Conservation (phyloP, 2,329 filamentous ascomycete species). For the Xenosphaeropsis pyriputrescens region DNA sequence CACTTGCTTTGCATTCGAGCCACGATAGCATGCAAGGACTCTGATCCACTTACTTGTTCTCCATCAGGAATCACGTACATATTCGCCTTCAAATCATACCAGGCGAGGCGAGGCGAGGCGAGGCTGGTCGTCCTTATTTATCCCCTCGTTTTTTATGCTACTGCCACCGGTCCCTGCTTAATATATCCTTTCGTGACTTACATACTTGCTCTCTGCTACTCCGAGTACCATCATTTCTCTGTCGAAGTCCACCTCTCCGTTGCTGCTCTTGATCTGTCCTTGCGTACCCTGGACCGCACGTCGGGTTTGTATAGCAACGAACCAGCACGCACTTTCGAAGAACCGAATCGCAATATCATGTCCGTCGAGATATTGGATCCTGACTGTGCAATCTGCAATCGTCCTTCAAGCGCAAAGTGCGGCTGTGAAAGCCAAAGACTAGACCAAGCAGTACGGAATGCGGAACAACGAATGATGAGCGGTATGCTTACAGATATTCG, state of each 20-base stretch:
- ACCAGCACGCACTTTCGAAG: slow-evolving; percentile 21
- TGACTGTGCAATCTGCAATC: slow-evolving; percentile 52
- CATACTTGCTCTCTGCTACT: too few relatives aligned
- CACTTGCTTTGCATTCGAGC: slow-evolving; percentile 16
- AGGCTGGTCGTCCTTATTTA: too few relatives aligned
- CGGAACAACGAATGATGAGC: slow-evolving; percentile 49
- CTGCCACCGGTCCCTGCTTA: too few relatives aligned
- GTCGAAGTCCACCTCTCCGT: too few relatives aligned
- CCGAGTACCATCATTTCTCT: too few relatives aligned
- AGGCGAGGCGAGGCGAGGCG: too few relatives aligned
- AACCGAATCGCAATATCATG: slow-evolving; percentile 25
- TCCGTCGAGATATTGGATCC: slow-evolving; percentile 49
- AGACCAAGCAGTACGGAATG: slow-evolving; percentile 45
- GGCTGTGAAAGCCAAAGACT: slow-evolving; percentile 53
- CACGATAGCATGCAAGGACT: slow-evolving; percentile 12
- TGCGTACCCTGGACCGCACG: slow-evolving; percentile 6
- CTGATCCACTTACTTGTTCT: background rate
- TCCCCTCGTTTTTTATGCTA: too few relatives aligned
- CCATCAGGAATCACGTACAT: too few relatives aligned
- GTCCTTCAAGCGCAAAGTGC: slow-evolving; percentile 41
- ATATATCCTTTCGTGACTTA: too few relatives aligned
- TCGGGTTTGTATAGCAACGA: slow-evolving; percentile 14
- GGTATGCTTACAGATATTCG: slow-evolving; percentile 47
- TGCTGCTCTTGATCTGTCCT: too few relatives aligned
- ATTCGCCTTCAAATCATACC: too few relatives aligned